Evolutionary conservation across 1,284 basidiomycete genomes (phyloP), one percentile per base, ranked within the genome.

Genomic region (Tilletia setariae): DNA sequence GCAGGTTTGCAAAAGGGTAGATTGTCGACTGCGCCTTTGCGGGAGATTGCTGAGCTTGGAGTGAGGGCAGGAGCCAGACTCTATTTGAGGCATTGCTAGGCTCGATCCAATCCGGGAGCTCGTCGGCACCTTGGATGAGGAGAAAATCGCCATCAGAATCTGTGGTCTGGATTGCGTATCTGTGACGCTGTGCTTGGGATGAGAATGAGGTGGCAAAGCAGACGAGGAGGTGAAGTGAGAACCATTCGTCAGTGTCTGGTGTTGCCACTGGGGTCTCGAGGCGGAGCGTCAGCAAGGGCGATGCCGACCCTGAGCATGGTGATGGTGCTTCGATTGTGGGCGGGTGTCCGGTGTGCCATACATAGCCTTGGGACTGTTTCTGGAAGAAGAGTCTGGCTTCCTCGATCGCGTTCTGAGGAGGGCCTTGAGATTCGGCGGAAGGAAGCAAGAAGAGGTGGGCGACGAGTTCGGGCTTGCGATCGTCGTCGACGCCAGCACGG

Each of bases 111-210:
- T 86, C 84, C 2, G 95, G 94, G 11, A 99, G 85, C 63, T 86
- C 87, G 67, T 98, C 91, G 11, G 96, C 96, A 2, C 93, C 95
- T 84, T 99, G 95, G 72, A 98, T 98, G 70, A 98, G 87, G 49
- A 98, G 84, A 79, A 98, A 97, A 78, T 98, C 92, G 35, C 96
- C 96, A 82, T 99, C 95, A 2, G 91, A 90, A 84, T 98, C 95
- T 70, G 88, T 89, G 1, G 90, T 87, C 53, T 66, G 66, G 61
- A 75, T 44, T 2, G 62, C 62, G 16, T 44, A 63, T 1, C 43
- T 35, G 16, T 56, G 51, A 6, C 25, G n/a, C 11, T 25, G 11
- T 4, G 4, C 46, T 28, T 32, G 32, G 3, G 23, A 7, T 30
- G 28, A 15, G 2, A 30, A 15, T 28, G n/a, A 15, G 28, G 56